Evolutionary conservation across 108 stramenopile genomes (phyloP).

Genomic region (Pseudonitzschia delicatissima): DNA sequence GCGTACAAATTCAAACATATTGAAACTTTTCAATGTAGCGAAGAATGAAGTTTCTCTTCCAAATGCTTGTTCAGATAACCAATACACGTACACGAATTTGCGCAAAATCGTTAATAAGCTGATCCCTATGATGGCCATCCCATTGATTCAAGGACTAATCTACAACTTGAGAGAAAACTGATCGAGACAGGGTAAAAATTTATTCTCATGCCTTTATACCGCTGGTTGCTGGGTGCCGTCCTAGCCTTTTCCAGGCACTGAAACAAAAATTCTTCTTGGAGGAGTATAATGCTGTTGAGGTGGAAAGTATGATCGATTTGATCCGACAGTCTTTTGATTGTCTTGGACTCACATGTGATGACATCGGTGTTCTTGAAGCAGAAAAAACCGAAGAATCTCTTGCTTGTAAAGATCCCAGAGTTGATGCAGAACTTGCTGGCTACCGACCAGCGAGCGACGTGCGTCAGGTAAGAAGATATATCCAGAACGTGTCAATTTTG

Average conservation of each 20-base stretch:
- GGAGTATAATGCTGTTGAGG: constrained; percentile 39
- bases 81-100: constrained; percentile 47
- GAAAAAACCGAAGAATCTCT: constrained; percentile 26
- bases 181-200: constrained; percentile 48
- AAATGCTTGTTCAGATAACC: constrained; percentile 55
- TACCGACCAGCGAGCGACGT: constrained; percentile 63
- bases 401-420: constrained; percentile 29
- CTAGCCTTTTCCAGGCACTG: constrained; percentile 46
- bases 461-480: constrained; percentile 23
- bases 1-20: constrained; percentile 57
- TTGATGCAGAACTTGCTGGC: constrained; percentile 39
- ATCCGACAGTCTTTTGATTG: constrained; percentile 64
- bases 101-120: constrained; percentile 56
- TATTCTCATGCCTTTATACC: constrained; percentile 74
- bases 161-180: constrained; percentile 47
- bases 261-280: constrained; percentile 46
- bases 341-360: constrained; percentile 66
- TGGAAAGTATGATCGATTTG: constrained; percentile 46
- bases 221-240: constrained; percentile 58
- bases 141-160: constrained; percentile 65
- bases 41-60: constrained; percentile 70
- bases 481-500: not conserved
- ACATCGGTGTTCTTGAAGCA: constrained; percentile 53
- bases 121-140: constrained; percentile 64
- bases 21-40: constrained; percentile 75